Base-by-base conservation (phyloP, 208 protist species). In the Polymyxa betae region DNA sequence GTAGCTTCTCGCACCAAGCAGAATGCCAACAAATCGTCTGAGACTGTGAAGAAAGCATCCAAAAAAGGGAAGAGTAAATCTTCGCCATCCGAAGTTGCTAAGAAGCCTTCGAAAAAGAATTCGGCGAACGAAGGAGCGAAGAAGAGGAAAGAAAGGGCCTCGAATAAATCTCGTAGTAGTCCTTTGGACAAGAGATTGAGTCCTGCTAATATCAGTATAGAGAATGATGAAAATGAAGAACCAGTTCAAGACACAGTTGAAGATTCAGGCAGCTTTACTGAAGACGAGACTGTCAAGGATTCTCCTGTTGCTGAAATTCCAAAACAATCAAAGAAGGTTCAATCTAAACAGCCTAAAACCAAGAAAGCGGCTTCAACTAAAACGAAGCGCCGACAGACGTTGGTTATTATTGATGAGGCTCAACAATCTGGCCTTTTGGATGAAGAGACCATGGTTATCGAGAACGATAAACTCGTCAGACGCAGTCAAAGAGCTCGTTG, bases 381-480 rank as follows among this genome's bases (percentile, higher is more conserved):
- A 24, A 60, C 5, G 24, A 60, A 60, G 24, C 49, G 49, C 24
- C 49, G 49, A 5, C 49, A 60, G 24, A 82, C 72, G 72, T n/a
- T 82, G 72, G n/a, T 43, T 5, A 5, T 82, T 43, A n/a, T 82
- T 82, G 72, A 82, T 5, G n/a, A 82, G 72, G 72, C 72, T 5
- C n/a, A 82, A 82, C 16, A 43, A 43, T 38, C 72, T 12, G 72
- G 72, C 16, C 5, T 82, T n/a, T 5, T 5, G 35, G 10, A 35
- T 20, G 72, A 35, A 20, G 54, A 66, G 16, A n/a, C n/a, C n/a
- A n/a, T n/a, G n/a, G 54, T 32, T 29, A 20, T 45, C n/a, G 35
- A 82, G 5, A 43, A 82, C 16, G 72, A 5, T 82, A n/a, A 35
- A 20, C 16, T 5, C 12, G 12, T 43, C 35, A 5, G 72, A 16